These are phyloP conservation scores for Saccharum officinarum DNA, from an alignment of 176 grass and related monocot genomes.

Conservation along the genomic window DNA sequence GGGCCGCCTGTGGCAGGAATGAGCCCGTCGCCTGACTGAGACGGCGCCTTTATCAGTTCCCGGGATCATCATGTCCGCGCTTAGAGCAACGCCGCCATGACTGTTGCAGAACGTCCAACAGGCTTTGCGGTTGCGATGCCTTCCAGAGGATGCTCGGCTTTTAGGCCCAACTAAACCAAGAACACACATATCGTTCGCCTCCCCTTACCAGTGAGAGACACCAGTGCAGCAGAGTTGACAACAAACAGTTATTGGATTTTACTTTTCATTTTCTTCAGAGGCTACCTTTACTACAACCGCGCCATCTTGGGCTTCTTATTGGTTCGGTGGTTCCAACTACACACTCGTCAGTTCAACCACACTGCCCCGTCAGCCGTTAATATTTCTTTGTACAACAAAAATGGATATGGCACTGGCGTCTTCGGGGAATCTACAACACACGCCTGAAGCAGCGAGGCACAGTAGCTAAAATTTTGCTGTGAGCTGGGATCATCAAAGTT, in stretches of 20 bases:
- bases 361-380: slow-evolving; percentile 17
- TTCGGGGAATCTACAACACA: slow-evolving; percentile 5
- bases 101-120: too few species aligned
- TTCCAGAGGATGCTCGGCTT: too few species aligned
- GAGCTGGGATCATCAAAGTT: neutral
- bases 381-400: slow-evolving; percentile 19
- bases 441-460: neutral
- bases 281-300: slow-evolving; percentile 38
- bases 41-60: too few species aligned
- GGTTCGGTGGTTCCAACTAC: slow-evolving; percentile 35
- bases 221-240: neutral
- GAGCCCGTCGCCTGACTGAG: too few species aligned
- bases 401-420: neutral
- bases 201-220: too few species aligned
- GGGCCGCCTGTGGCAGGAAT: too few species aligned
- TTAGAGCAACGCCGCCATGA: too few species aligned
- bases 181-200: too few species aligned
- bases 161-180: too few species aligned
- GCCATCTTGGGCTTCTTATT: slow-evolving; percentile 12
- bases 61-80: too few species aligned
- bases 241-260: neutral
- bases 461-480: neutral
- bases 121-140: too few species aligned
- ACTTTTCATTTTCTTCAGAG: slow-evolving; percentile 18
- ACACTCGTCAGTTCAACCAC: slow-evolving; percentile 16